Conservation (phyloP, 768 basidiomycete species). For the Sarcodon sp. region DNA sequence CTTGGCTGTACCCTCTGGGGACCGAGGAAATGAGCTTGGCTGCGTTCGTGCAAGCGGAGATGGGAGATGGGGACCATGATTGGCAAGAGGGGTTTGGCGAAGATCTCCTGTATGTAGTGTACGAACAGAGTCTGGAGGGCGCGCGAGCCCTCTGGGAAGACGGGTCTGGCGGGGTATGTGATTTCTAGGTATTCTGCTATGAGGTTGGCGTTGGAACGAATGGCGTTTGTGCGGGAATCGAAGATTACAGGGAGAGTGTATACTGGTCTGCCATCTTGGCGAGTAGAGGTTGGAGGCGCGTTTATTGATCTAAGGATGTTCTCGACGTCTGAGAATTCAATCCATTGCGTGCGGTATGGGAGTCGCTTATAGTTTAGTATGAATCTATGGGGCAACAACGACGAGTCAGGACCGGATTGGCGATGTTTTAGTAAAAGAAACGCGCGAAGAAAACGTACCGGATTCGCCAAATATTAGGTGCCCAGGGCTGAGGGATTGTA, state of each 20-base stretch:
- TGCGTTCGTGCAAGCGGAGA: conserved; percentile 41
- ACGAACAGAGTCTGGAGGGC: conserved; percentile 61
- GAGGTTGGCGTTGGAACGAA: conserved; percentile 39
- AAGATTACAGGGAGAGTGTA: conserved; percentile 63
- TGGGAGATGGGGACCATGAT: conserved; percentile 63
- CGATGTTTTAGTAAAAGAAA: background rate
- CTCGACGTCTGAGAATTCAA: conserved; percentile 63
- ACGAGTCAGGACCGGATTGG: background rate
- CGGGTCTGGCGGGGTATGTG: conserved; percentile 53
- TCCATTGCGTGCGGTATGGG: conserved; percentile 55
- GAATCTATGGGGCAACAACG: conserved; percentile 32
- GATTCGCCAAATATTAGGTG: conserved; percentile 64
- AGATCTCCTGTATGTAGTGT: conserved; percentile 53
- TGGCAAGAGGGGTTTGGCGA: conserved; percentile 51
- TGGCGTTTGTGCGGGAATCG: conserved; percentile 36
- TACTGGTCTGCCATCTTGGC: conserved; percentile 43
- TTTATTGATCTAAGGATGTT: conserved; percentile 40
- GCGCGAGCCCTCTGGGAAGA: conserved; percentile 59
- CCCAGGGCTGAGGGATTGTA: conserved; percentile 54
- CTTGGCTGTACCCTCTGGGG: conserved; percentile 7
- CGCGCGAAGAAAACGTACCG: conserved; percentile 26
- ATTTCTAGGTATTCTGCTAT: conserved; percentile 67
- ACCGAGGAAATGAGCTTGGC: conserved; percentile 33
- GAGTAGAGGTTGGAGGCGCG: conserved; percentile 41
- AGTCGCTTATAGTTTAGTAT: conserved; percentile 71